Base-by-base conservation (phyloP, 495 filamentous ascomycete genomes). In the Barbatosphaeria neglecta region DNA sequence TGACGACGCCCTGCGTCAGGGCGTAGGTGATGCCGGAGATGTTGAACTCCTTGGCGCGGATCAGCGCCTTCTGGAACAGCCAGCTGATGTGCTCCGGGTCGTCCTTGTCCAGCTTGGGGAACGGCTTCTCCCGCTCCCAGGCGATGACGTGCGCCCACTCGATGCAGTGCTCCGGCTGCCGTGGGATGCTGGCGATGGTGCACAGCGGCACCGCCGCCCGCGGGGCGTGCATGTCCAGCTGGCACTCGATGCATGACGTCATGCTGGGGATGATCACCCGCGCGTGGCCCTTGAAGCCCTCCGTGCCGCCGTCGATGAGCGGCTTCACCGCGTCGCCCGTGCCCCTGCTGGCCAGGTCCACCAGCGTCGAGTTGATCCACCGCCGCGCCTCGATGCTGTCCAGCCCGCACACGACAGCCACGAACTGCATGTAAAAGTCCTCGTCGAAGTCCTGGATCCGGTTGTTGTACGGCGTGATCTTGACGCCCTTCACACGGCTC, bases 391-490 rank as follows among this genome's bases (percentile, higher is more conserved):
- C 93, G 56, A 99, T 90, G 61, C 86, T 94, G 64, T 99, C 93
- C 38, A 99, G 72, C n/a, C 93, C 93, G 62, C 92, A 99, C 39
- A 99, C 76, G 37, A 99, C 73, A 31, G 95, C 73, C 53, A 86
- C 83, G 65, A 99, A 99, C 49, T 94, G 87, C 87, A 90, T 92
- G 68, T 99, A 99, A 57, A 93, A 99, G 45, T 90, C 86, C 47
- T 94, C 85, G 57, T 94, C 90, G 53, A 90, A 94, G 67, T 99
- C 93, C 59, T 99, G 93, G 55, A 99, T 97, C 56, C 85, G 87
- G 57, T 86, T 85, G 57, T 90, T 90, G 61, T 89, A 86, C 0
- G 93, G 86, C 2, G 86, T 96, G 58, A 99, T 97, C 39, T 77
- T 85, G 53, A 95, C 88, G 8, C 88, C 88, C 55, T 83, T 84